Conservation (phyloP, 371 early-diverging fungal species). For the Mortierella sp. region DNA sequence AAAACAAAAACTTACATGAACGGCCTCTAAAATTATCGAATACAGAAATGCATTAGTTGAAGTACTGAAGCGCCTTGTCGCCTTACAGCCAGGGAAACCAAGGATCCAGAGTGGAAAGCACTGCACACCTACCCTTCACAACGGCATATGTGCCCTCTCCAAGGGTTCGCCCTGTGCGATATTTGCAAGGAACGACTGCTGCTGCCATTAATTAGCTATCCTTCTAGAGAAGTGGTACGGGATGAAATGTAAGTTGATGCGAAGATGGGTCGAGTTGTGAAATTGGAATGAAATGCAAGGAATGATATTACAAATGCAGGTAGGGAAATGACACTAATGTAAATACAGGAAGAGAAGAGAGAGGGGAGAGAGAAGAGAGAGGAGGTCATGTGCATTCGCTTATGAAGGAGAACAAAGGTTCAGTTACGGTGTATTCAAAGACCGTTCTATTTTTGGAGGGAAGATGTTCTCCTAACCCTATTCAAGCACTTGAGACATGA, state of each 20-base stretch:
- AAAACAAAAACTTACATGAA: conserved; percentile 55
- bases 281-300: background rate
- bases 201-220: too few relatives aligned
- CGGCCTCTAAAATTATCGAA: conserved; percentile 48
- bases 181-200: conserved; percentile 69
- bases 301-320: background rate
- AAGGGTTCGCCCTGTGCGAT: conserved; percentile 73
- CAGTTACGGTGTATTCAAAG: background rate
- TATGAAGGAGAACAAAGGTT: too few relatives aligned
- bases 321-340: background rate
- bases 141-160: conserved; percentile 79
- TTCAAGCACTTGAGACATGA: too few relatives aligned
- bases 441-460: background rate
- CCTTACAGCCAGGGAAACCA: too few relatives aligned
- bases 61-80: too few relatives aligned
- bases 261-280: too few relatives aligned
- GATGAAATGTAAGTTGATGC: too few relatives aligned
- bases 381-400: too few relatives aligned
- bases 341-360: background rate
- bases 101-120: too few relatives aligned
- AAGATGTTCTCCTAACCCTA: too few relatives aligned
- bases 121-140: conserved; percentile 74
- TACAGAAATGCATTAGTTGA: background rate
- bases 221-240: too few relatives aligned
- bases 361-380: background rate